These are phyloP conservation scores for Ceriops zippeliana DNA, from an alignment of 345 rosid species.

Conservation along the genomic window DNA sequence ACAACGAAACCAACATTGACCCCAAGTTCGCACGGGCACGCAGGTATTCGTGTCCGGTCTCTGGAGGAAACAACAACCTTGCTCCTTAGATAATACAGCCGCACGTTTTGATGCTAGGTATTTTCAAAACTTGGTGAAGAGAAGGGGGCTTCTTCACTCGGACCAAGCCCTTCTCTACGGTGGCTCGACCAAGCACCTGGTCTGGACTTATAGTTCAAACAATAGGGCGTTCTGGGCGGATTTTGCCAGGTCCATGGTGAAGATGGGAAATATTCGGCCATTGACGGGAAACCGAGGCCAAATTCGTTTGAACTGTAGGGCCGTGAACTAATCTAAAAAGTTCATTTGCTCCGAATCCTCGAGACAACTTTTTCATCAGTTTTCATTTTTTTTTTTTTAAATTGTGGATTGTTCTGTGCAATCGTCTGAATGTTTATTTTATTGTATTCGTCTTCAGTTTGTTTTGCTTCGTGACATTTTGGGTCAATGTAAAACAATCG, in stretches of 20 bases:
- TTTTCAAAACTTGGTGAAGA: conserved; percentile 26
- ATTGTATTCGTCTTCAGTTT: no score
- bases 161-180: conserved; percentile 47
- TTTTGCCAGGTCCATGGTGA: conserved; percentile 44
- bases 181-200: conserved; percentile 33
- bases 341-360: no score
- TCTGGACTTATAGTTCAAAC: conserved; percentile 23
- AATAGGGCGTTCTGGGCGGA: conserved; percentile 26
- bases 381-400: no score
- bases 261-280: conserved; percentile 52
- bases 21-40: conserved; percentile 30
- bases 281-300: conserved; percentile 43
- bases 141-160: conserved; percentile 41
- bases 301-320: conserved; percentile 37
- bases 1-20: conserved; percentile 38
- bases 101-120: conserved; percentile 34
- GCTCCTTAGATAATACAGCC: conserved; percentile 35
- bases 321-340: background rate
- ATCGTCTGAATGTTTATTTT: no score
- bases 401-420: no score
- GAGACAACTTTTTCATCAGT: no score
- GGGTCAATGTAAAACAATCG: no score
- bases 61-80: conserved; percentile 32
- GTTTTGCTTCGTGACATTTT: no score
- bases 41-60: conserved; percentile 23